Conservation (phyloP, 192 early-diverging fungal genomes). For the Coemansia sp. region DNA sequence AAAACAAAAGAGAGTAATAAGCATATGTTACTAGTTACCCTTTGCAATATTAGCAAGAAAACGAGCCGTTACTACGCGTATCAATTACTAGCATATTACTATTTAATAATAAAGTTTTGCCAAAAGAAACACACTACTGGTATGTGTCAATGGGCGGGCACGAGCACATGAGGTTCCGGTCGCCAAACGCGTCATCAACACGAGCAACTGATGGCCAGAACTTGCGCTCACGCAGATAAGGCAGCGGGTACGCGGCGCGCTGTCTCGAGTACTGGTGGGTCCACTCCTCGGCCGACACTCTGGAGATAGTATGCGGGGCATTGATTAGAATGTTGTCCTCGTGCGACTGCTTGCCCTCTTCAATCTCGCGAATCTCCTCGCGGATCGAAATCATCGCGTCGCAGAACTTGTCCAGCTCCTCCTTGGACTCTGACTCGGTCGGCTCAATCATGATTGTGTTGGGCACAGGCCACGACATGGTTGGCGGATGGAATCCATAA, state of each 20-base stretch:
- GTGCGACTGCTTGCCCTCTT: constrained; percentile 80
- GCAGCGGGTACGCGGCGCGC: constrained; percentile 88
- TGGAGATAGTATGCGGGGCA: constrained; percentile 84
- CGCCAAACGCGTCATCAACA: constrained; percentile 94
- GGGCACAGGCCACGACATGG: constrained; percentile 99
- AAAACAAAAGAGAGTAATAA: not conserved
- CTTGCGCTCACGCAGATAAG: constrained; percentile 81
- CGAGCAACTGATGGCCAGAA: constrained; percentile 96
- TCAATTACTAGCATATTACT: too few relatives aligned
- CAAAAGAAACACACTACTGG: constrained; percentile 19
- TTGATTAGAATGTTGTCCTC: constrained; percentile 85
- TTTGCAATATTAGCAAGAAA: not conserved
- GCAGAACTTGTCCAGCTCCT: constrained; percentile 95
- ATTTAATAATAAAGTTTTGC: too few relatives aligned
- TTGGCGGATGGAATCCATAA: constrained; percentile 98
- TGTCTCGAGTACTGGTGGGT: constrained; percentile 81
- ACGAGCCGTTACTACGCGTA: too few relatives aligned
- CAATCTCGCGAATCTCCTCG: constrained; percentile 84
- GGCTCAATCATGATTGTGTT: constrained; percentile 99
- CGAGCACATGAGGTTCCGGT: constrained; percentile 91
- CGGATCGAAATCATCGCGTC: constrained; percentile 98
- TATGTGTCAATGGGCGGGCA: constrained; percentile 92
- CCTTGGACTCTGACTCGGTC: constrained; percentile 92
- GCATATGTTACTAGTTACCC: not conserved
- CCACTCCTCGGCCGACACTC: constrained; percentile 81